These are phyloP conservation scores for Glycyrrhiza uralensis DNA, from an alignment of 306 rosid genomes.

Conservation along the genomic window DNA sequence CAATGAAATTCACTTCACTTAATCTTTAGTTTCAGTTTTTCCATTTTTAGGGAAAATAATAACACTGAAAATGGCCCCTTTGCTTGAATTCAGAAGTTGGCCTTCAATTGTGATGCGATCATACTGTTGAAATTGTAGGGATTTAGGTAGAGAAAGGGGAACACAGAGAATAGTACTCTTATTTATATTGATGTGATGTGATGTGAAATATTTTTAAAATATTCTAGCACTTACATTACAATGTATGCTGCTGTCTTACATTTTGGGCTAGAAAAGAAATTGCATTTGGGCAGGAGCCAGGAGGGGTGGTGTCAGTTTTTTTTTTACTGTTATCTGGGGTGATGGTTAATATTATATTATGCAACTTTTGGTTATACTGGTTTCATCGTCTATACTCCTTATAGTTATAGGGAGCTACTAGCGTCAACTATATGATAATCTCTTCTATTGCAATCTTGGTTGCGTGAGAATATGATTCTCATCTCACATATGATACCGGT, in stretches of 20 bases:
- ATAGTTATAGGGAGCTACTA: background rate
- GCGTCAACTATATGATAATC: background rate
- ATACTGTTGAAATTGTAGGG: constrained; percentile 3
- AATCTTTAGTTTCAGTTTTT: background rate
- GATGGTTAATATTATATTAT: background rate
- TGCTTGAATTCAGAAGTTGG: constrained; percentile 7
- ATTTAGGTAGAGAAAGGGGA: background rate
- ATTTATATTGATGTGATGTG: background rate
- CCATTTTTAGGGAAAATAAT: background rate
- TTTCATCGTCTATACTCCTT: background rate
- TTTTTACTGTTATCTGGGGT: background rate
- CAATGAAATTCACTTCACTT: constrained; percentile 3
- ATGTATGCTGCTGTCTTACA: background rate
- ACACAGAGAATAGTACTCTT: background rate
- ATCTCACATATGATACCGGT: constrained; percentile 10
- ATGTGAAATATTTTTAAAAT: constrained; percentile 2
- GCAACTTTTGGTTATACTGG: constrained; percentile 7
- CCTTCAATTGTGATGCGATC: background rate
- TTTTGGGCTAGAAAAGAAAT: background rate
- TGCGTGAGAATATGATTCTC: constrained; percentile 16
- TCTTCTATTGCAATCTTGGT: constrained; percentile 9
- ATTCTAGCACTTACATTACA: background rate
- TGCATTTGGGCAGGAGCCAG: background rate
- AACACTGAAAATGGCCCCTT: background rate
- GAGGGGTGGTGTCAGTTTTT: background rate